A percentile compares a stretch with the other conserved stretches of the same genome.
These are phyloP conservation scores for Candida pini DNA, from an alignment of 805 yeast genomes.

Conservation along the genomic window DNA sequence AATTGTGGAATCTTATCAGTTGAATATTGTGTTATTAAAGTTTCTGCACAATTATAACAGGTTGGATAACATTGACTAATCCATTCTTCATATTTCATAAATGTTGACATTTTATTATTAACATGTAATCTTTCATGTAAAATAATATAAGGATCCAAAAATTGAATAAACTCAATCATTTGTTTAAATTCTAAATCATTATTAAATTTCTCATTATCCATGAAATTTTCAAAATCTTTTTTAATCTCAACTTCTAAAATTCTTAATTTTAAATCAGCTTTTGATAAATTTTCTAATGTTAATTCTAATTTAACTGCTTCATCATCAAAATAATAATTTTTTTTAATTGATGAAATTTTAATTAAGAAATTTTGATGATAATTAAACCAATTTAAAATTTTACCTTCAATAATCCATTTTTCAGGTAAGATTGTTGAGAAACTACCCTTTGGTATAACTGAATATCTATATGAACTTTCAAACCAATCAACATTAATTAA, in stretches of 20 bases:
- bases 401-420: slow-evolving; percentile 13
- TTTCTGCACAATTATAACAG: slow-evolving; percentile 19
- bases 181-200: slow-evolving; percentile 8
- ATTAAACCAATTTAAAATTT: slow-evolving; percentile 16
- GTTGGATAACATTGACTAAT: slow-evolving; percentile 11
- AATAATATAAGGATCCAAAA: slow-evolving; percentile 12
- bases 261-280: slow-evolving; percentile 24
- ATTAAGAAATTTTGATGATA: slow-evolving; percentile 19
- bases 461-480: slow-evolving; percentile 23
- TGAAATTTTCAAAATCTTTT: slow-evolving; percentile 16
- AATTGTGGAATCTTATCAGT: slow-evolving; percentile 10
- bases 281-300: slow-evolving; percentile 13
- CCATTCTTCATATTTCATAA: slow-evolving; percentile 23
- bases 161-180: slow-evolving; percentile 13
- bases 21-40: slow-evolving; percentile 12
- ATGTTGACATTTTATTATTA: slow-evolving; percentile 25
- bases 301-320: slow-evolving; percentile 9
- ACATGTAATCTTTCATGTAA: slow-evolving; percentile 24
- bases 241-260: slow-evolving; percentile 17
- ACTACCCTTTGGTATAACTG: slow-evolving; percentile 15
- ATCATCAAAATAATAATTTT: slow-evolving; percentile 23
- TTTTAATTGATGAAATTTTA: slow-evolving; percentile 22
- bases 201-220: slow-evolving; percentile 14
- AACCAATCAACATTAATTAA: slow-evolving; percentile 29
- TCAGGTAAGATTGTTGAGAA: slow-evolving; percentile 24